Base-by-base conservation (phyloP, 192 early-diverging fungal species). In the Coemansia sp. region DNA sequence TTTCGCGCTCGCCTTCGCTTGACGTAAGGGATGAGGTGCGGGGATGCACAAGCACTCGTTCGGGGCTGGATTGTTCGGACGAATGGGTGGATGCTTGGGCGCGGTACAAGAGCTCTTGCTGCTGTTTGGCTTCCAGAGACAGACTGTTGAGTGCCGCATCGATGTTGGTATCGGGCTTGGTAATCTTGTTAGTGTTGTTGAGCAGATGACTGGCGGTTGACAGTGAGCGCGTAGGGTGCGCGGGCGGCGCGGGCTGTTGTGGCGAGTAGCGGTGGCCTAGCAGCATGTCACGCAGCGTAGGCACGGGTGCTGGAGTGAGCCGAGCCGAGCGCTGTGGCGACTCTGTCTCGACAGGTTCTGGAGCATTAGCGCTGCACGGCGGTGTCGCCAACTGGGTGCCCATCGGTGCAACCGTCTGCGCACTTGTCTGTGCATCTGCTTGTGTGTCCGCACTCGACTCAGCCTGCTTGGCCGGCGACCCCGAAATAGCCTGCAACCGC, bases 241-340 rank as follows among this genome's bases (percentile, higher is more conserved):
- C 10, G 17, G 62, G 59, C 49, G 56, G 3, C 15, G 54, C 49
- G 2, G 69, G 62, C 50, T 62, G 60, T 15, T 48, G 25, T 1
- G 71, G 64, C 60, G 76, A 65, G 44, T 60, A 51, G 21, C 49
- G 70, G 59, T 70, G 36, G 60, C 56, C 65, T 5, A 79, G 60
- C 48, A 79, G 53, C 67, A 79, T 68, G 52, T 79, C 71, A 40
- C 71, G 76, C 67, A 79, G 59, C 11, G 76, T 74, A 8, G 76
- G 71, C 25, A 79, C 54, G 0, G 75, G 62, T 6, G 72, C 65
- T 1, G 57, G 65, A 11, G 72, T 60, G 36, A 62, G 53, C 15
- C 54, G 42, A 22, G 59, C 44, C 34, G 22, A 23, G 9, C 59
- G 62, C 40, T 61, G 62, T 5, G 62, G 48, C 14, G 40, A 60